Conservation (phyloP, 305 asterid genomes). For the Ajuga reptans region DNA sequence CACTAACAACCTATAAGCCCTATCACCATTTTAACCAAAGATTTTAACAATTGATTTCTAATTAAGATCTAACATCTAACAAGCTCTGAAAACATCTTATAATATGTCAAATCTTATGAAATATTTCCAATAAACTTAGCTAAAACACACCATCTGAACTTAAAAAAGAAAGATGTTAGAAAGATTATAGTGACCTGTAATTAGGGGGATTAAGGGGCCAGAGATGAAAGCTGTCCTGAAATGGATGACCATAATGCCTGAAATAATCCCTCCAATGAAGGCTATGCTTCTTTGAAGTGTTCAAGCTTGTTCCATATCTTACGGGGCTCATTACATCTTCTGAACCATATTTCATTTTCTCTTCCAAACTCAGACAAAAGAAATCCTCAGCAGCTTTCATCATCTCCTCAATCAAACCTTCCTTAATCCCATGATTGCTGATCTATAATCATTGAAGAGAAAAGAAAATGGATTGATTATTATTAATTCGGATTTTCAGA, state of each 20-base stretch:
- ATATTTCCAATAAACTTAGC: background rate
- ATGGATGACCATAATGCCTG: constrained; percentile 50
- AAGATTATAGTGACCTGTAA: constrained; percentile 31
- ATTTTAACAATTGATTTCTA: too few relatives aligned
- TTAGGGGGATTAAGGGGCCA: constrained; percentile 43
- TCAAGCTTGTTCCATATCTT: constrained; percentile 53
- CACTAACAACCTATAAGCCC: too few relatives aligned
- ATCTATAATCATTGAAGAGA: constrained; percentile 19
- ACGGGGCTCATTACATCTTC: constrained; percentile 49
- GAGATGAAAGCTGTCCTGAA: constrained; percentile 26
- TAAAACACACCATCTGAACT: background rate
- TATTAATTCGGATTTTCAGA: background rate
- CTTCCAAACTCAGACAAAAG: constrained; percentile 26
- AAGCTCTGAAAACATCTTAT: background rate
- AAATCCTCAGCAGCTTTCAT: constrained; percentile 30
- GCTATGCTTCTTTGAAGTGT: constrained; percentile 30
- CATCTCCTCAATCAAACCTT: constrained; percentile 28
- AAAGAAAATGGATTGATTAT: background rate
- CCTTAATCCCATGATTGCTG: constrained; percentile 38
- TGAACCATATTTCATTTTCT: constrained; percentile 45
- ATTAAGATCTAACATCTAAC: too few relatives aligned
- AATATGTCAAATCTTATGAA: background rate
- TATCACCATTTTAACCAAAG: too few relatives aligned
- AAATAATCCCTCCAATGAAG: constrained; percentile 57
- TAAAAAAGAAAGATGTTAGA: background rate